Base-by-base conservation (phyloP, 164 flowering plant species). In the Vitis labrusca region DNA sequence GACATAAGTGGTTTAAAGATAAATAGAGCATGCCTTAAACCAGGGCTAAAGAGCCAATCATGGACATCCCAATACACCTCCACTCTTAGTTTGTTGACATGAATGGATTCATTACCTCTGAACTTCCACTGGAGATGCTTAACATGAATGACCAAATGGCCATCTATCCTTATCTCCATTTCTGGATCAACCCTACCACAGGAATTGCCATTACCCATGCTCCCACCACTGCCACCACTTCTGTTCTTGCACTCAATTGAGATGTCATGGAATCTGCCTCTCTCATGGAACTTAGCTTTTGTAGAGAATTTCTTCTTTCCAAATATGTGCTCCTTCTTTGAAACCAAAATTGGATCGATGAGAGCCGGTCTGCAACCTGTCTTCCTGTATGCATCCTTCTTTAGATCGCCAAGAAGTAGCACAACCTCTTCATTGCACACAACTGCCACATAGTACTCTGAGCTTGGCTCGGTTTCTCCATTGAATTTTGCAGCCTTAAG, bases 1-100 rank as follows among this genome's bases (percentile, higher is more conserved):
- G 80, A 60, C 53, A 79, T 30, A 50, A 59, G 55, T 32, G 94
- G 94, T 76, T 83, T 88, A 55, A 89, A 85, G 63, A 89, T 86
- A 71, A 89, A 88, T 75, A 88, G 74, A 0, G 88, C 91, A 71
- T 86, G 89, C 76, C 87, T 79, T 65, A 86, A 67, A 19, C 91
- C 91, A 73, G 91, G 89, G 61, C 82, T 82, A 60, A 89, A 89
- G 1, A 89, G 83, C 91, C 94, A 89, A 37, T 86, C 94, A 82
- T 89, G 94, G 57, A 88, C 89, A 77, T 89, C 91, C 94, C 94
- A 89, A 66, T 74, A 89, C 1, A 89, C 87, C 67, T 89, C 91
- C 10, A 89, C 79, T 76, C 85, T 80, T 16, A 68, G 16, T 72
- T 83, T 88, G 64, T 79, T 79, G 9, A 88, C 70, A 59, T 75